Base-by-base conservation (phyloP, 768 basidiomycete genomes). In the Boletus huronensis region DNA sequence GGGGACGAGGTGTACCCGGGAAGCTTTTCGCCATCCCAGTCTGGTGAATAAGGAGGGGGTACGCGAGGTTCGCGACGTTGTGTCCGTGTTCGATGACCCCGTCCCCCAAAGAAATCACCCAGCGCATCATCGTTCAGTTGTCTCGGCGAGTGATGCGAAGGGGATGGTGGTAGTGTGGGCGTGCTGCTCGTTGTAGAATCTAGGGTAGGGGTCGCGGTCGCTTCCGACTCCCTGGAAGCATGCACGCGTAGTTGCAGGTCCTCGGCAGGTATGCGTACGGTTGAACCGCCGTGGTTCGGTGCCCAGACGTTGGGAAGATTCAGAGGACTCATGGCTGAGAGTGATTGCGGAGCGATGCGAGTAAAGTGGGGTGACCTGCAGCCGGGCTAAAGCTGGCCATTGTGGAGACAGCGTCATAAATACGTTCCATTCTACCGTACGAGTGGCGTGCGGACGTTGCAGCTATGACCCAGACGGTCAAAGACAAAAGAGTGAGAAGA, bases 21-120 rank as follows among this genome's bases (percentile, higher is more conserved):
- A 2, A 69, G 63, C 50, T 69, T 72, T 31, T 72, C 67, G 48
- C 65, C 62, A 1, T 69, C 63, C 62, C 71, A 70, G 31, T 79
- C 76, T 47, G 73, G 77, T 8, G 70, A 70, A 58, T 82, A 83
- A 17, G 79, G 67, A 3, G 80, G 82, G 11, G 70, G 69, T 9
- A n/a, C 46, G 44, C 58, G 67, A 10, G 38, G 59, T 35, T 64
- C 52, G 43, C 57, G 66, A 11, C 42, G 54, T 32, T 64, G 59
- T 16, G 60, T 52, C 43, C 71, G 67, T 35, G 60, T 52, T 26
- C 65, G 61, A n/a, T 65, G 55, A 11, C 55, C 34, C 13, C 65
- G 65, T 32, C 61, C 70, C 0, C 70, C 70, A 52, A 70, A 72
- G 52, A 70, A 72, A 1, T 72, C 70, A 1, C 61, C 52, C 28